phyloP scores from a whole-genome alignment of 2,329 filamentous ascomycete species.

The Ceratocystis papillata region DNA sequence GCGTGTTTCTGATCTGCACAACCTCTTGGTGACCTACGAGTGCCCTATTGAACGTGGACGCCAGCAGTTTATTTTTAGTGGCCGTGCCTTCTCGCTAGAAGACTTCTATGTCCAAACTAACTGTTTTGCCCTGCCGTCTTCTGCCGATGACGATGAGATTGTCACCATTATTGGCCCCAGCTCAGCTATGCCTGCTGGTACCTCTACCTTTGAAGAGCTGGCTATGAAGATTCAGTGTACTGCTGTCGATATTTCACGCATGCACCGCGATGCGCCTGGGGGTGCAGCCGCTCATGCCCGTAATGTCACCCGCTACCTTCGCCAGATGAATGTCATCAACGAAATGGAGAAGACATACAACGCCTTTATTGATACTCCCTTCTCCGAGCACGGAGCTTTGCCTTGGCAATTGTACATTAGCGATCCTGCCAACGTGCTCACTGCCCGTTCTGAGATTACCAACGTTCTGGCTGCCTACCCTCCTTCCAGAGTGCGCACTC shows the following conservation, averaged over 20 bases:
- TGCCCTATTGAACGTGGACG: conserved; percentile 72
- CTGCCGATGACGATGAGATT: conserved; percentile 65
- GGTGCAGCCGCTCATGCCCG: conserved; percentile 70
- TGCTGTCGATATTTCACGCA: conserved; percentile 69
- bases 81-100: conserved; percentile 65
- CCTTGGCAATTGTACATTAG: conserved; percentile 83
- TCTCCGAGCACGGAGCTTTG: conserved; percentile 55
- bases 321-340: conserved; percentile 68
- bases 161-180: conserved; percentile 76
- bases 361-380: conserved; percentile 77
- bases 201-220: conserved; percentile 77
- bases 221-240: conserved; percentile 78
- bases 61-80: conserved; percentile 80
- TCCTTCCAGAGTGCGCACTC: conserved; percentile 55
- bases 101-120: conserved; percentile 86
- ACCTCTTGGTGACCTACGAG: conserved; percentile 66
- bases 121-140: conserved; percentile 74
- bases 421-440: conserved; percentile 71
- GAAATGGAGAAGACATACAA: conserved; percentile 70
- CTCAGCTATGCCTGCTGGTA: conserved; percentile 59
- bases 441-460: conserved; percentile 63
- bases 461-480: conserved; percentile 63
- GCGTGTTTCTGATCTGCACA: conserved; percentile 62
- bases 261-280: conserved; percentile 61
- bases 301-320: conserved; percentile 78